A percentile compares a stretch with the other conserved stretches of the same genome.
phyloP scores from a whole-genome alignment of 345 rosid genomes.

The Hirschfeldia incana region DNA sequence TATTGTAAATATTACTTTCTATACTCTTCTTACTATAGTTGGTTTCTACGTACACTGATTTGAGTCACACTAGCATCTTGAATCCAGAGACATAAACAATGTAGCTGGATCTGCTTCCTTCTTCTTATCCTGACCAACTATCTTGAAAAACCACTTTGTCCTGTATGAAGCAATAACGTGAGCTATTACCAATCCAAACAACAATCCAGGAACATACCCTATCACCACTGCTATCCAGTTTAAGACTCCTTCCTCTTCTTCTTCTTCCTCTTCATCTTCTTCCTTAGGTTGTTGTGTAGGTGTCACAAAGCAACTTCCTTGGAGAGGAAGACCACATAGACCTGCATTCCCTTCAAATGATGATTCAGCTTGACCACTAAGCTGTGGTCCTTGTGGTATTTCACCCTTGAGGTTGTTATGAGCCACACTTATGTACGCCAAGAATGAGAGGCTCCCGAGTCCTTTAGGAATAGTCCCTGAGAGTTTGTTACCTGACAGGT shows the following conservation, averaged over 20 bases:
- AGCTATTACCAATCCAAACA: background rate
- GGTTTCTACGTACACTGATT: too few species aligned
- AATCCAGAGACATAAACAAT: conserved; percentile 14
- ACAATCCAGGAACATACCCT: background rate
- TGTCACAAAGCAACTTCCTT: background rate
- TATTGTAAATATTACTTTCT: too few species aligned
- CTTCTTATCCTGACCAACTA: background rate
- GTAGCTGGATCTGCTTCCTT: conserved; percentile 17
- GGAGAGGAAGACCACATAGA: conserved; percentile 3
- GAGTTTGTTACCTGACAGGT: conserved; percentile 15
- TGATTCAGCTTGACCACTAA: background rate
- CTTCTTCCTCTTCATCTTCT: background rate
- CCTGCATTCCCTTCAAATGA: background rate
- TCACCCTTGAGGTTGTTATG: background rate
- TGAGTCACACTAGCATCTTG: background rate
- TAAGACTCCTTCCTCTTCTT: background rate
- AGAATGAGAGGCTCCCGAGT: background rate
- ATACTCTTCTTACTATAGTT: too few species aligned
- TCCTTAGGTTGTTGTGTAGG: background rate
- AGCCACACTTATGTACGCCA: background rate
- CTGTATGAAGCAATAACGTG: background rate
- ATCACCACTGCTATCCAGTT: background rate
- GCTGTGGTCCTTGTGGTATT: background rate
- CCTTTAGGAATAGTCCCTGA: conserved; percentile 13
- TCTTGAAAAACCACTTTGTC: background rate